A percentile compares a stretch with the other conserved stretches of the same genome.
Evolutionary conservation across 2,329 filamentous ascomycete genomes (phyloP).

Genomic region (Phoma sp.): DNA sequence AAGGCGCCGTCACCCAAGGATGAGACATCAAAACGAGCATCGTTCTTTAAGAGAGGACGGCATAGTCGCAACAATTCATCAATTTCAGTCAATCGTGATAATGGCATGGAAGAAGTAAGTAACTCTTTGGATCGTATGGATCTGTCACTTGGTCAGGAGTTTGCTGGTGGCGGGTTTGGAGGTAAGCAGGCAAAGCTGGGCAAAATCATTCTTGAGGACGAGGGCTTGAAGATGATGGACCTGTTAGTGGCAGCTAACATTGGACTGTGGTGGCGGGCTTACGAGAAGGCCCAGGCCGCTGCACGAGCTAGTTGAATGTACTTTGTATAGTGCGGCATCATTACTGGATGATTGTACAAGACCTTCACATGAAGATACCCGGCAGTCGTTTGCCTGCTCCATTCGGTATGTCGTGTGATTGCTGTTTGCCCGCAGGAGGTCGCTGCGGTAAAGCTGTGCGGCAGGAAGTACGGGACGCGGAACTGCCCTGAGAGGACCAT

Average conservation of each 20-base stretch:
- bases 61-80: slow-evolving; percentile 40
- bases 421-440: too few relatives aligned
- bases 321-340: too few relatives aligned
- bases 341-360: too few relatives aligned
- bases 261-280: slow-evolving; percentile 91
- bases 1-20: slow-evolving; percentile 40
- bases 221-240: slow-evolving; percentile 95
- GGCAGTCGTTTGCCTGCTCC: too few relatives aligned
- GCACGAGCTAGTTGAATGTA: slow-evolving; percentile 10
- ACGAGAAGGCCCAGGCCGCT: slow-evolving; percentile 60
- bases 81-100: slow-evolving; percentile 26
- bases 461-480: not conserved
- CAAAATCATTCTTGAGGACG: slow-evolving; percentile 87
- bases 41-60: slow-evolving; percentile 42
- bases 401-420: too few relatives aligned
- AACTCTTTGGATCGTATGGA: slow-evolving; percentile 63
- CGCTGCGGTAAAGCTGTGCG: not conserved
- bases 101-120: slow-evolving; percentile 25
- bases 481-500: not conserved
- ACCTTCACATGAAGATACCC: too few relatives aligned
- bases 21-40: slow-evolving; percentile 44
- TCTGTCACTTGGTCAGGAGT: slow-evolving; percentile 78
- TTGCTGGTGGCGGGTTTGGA: slow-evolving; percentile 82
- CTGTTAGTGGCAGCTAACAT: slow-evolving; percentile 89
- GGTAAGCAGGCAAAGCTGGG: slow-evolving; percentile 91